Base-by-base conservation (phyloP, 2,329 filamentous ascomycete genomes). In the Knufia petricola region DNA sequence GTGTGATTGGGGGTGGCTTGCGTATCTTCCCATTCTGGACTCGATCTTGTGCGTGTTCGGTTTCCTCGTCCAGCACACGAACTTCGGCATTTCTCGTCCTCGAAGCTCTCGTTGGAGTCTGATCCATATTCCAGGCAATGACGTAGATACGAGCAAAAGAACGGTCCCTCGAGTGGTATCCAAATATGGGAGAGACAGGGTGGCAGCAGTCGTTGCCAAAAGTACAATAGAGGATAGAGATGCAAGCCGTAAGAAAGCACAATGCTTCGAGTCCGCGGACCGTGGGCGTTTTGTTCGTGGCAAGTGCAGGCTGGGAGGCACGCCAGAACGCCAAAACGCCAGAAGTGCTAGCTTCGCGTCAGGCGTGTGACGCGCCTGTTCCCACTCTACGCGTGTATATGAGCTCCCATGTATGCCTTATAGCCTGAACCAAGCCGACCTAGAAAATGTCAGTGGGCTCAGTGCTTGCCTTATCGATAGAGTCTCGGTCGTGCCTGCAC, bases 1-100 rank as follows among this genome's bases (percentile, higher is more conserved):
- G 71, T 10, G 71, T 74, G 28, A 74, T 66, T 23, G 70, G 67
- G 38, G 71, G 71, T 43, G 66, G 67, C 52, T 69, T 71, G 59
- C 54, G 55, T 19, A 55, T 64, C 65, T 26, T 48, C 26, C 37
- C 46, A 6, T 13, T 34, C 24, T 41, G n/a, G 8, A 23, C 24
- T 26, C 21, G 21, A 3, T 39, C 44, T 24, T 39, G 10, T 15
- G 17, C 7, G 3, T 9, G 30, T 13, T n/a, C 3, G 13, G 21
- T 41, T 15, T 24, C 50, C 47, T 43, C 46, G 31, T 42, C 32
- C 9, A 42, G 24, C 38, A 48, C 30, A 21, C 42, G 9, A 4
- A 47, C 21, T 8, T 47, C 50, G 43, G 50, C 50, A 10, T 41
- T 31, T 20, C 54, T 51, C 28, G 40, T 20, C 31, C 51, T 51